A percentile compares a stretch with the other conserved stretches of the same genome.
Conservation (phyloP, 108 stramenopile species). For the Nannochloropsis granulata region DNA sequence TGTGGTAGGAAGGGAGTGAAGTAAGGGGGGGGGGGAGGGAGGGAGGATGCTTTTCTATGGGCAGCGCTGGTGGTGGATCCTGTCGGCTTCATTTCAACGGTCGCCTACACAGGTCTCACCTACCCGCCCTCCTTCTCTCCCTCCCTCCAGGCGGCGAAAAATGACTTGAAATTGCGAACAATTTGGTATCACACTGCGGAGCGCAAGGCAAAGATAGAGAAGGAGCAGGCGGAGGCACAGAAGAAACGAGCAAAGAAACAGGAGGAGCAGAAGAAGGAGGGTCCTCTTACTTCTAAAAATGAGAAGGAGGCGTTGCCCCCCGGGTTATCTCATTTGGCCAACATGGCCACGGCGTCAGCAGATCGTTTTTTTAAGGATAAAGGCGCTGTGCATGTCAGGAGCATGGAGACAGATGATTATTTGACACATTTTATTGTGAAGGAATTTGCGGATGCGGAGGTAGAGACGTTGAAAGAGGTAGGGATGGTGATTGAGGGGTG, state of each 20-base stretch:
- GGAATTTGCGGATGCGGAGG: background rate
- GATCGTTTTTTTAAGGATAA: background rate
- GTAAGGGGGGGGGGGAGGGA: too few species aligned
- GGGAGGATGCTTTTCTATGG: too few species aligned
- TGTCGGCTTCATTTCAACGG: too few species aligned
- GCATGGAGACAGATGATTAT: background rate
- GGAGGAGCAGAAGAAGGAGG: background rate
- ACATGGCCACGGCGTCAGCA: background rate
- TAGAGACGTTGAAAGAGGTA: background rate
- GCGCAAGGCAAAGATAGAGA: background rate
- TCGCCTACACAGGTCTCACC: too few species aligned
- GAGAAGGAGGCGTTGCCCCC: background rate
- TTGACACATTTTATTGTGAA: background rate
- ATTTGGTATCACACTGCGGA: background rate
- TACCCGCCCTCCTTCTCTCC: too few species aligned
- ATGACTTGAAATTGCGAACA: background rate
- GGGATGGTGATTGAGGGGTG: background rate
- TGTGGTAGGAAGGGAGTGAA: background rate
- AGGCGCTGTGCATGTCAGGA: background rate
- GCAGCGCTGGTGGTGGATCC: too few species aligned
- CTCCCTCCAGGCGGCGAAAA: background rate
- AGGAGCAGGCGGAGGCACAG: background rate
- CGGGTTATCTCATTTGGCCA: background rate
- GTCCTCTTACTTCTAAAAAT: background rate
- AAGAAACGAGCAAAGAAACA: background rate